Evolutionary conservation across 2,329 filamentous ascomycete species (phyloP), one percentile per base, ranked within the genome.

Genomic region (Leptographium procerum): DNA sequence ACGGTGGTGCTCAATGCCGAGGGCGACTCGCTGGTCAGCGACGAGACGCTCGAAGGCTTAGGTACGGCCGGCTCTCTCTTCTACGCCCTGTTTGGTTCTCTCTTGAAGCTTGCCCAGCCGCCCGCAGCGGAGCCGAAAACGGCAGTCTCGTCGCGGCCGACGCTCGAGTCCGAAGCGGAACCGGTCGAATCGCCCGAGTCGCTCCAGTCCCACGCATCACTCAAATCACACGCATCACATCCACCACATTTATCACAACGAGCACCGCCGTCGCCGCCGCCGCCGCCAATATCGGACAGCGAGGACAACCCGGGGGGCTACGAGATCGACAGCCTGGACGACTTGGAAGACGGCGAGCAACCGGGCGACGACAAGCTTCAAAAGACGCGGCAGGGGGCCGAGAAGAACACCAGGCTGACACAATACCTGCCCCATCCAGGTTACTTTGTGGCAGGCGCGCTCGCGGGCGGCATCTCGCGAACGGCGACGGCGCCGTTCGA

Each of bases 401-500:
- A 10, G 3, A 51, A 52, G 48, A 59, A 40, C 48, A 31, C 33
- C 24, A 28, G 26, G 77, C 82, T 86, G 77, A 85, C 82, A 71
- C 76, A 78, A 71, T 80, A 87, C 78, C 78, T 90, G 72, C 89
- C 88, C 72, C 83, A 90, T 84, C 81, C 87, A 95, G 94, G 94
- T 81, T 99, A 97, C 76, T 99, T 97, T 74, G 75, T 95, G 75
- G 94, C 94, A 71, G 94, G 94, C 78, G 94, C 91, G 72, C 79
- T 95, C 70, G 91, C 92, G 71, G 94, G 94, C 71, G 92, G 91
- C 71, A 86, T 96, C 67, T 97, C 92, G 69, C 87, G 94, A 70
- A 97, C 94, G 69, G 88, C 89, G 63, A 99, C 94, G 65, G 94
- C 94, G 61, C 94, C 94, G 61, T 85, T 99, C 72, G 94, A 99